Evolutionary conservation across 306 rosid genomes (phyloP).

Genomic region (Sphenostylis stenocarpa): DNA sequence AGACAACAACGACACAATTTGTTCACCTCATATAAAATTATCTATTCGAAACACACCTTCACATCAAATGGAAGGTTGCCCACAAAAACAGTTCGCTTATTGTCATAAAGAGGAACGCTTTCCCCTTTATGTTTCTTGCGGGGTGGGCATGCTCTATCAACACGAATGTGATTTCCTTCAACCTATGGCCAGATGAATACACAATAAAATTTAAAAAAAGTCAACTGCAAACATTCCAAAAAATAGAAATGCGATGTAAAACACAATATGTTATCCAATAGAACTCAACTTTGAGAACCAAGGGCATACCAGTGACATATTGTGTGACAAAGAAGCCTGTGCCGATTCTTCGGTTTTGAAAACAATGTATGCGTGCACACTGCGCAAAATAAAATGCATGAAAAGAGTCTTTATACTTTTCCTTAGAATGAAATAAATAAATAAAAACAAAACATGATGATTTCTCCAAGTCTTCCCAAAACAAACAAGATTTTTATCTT

Average conservation of each 20-base stretch:
- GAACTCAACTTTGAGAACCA: conserved; percentile 9
- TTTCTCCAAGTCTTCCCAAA: background rate
- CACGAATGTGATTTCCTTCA: conserved; percentile 89
- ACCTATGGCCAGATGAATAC: conserved; percentile 49
- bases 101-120: conserved; percentile 60
- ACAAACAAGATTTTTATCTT: background rate
- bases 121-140: conserved; percentile 89
- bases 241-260: background rate
- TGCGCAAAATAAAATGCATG: conserved; percentile 35
- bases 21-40: background rate
- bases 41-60: conserved; percentile 56
- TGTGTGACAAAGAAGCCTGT: conserved; percentile 79
- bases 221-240: background rate
- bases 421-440: conserved; percentile 9
- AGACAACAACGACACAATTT: background rate
- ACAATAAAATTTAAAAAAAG: background rate
- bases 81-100: conserved; percentile 85
- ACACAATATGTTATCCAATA: background rate
- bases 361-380: conserved; percentile 84
- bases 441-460: background rate
- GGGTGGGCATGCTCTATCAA: conserved; percentile 98
- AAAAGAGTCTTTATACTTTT: background rate
- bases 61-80: conserved; percentile 98
- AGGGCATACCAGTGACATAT: conserved; percentile 78
- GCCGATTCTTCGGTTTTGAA: conserved; percentile 75